These are phyloP conservation scores for Coemansia sp. DNA, from an alignment of 192 early-diverging fungal species.

Conservation along the genomic window DNA sequence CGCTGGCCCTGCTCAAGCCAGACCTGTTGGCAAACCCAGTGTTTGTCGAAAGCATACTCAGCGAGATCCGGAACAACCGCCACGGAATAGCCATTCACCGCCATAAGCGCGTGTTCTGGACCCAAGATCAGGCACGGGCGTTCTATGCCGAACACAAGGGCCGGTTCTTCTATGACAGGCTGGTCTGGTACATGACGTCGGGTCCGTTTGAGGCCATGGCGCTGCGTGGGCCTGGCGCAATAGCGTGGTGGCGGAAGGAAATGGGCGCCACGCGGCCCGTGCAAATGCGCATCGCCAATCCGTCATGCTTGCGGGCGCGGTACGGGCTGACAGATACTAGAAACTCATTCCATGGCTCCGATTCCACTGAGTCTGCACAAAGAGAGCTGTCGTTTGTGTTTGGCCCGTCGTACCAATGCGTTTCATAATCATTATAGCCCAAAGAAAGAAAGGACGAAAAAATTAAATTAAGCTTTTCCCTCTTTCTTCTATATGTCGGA, in stretches of 20 bases:
- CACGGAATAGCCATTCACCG: slow-evolving; percentile 45
- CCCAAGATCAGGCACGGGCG: slow-evolving; percentile 55
- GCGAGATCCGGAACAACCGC: slow-evolving; percentile 35
- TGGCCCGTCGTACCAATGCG: slow-evolving; percentile 6
- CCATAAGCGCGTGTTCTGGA: slow-evolving; percentile 58
- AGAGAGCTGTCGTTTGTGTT: slow-evolving; percentile 68
- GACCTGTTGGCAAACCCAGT: slow-evolving; percentile 67
- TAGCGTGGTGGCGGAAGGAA: slow-evolving; percentile 63
- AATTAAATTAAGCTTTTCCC: too few species aligned
- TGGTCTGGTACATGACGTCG: slow-evolving; percentile 75
- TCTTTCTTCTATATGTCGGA: too few species aligned
- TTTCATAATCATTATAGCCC: not conserved
- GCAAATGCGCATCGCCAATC: slow-evolving; percentile 62
- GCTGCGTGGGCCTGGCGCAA: slow-evolving; percentile 61
- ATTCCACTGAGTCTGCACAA: slow-evolving; percentile 61
- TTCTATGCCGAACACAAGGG: slow-evolving; percentile 73
- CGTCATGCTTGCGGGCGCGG: slow-evolving; percentile 59
- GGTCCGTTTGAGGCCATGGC: slow-evolving; percentile 67
- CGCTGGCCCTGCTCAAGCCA: slow-evolving; percentile 73
- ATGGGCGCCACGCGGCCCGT: slow-evolving; percentile 72
- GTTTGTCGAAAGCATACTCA: slow-evolving; percentile 42
- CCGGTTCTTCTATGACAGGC: slow-evolving; percentile 69
- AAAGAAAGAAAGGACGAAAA: too few species aligned
- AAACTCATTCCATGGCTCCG: slow-evolving; percentile 78
- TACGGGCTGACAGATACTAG: slow-evolving; percentile 76